These are phyloP conservation scores for Penicillium sumatraense DNA, from an alignment of 2,329 filamentous ascomycete species.

Conservation along the genomic window DNA sequence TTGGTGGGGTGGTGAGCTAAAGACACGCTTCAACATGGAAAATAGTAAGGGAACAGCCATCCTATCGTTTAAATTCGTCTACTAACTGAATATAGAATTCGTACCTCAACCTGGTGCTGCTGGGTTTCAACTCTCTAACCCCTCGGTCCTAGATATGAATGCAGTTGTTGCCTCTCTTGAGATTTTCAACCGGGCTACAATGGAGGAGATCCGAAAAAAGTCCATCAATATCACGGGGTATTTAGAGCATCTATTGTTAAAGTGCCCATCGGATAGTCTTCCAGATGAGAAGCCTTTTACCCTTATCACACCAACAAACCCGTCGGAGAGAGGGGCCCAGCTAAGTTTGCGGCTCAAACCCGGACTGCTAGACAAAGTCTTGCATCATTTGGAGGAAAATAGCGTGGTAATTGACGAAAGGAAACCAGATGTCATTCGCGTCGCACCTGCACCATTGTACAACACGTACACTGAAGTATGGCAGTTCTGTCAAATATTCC, in stretches of 20 bases:
- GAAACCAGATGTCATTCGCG: slow-evolving; percentile 81
- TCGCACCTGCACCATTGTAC: slow-evolving; percentile 84
- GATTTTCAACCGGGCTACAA: slow-evolving; percentile 73
- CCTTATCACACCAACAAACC: slow-evolving; percentile 72
- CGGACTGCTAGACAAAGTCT: slow-evolving; percentile 72
- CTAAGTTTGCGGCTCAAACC: slow-evolving; percentile 72
- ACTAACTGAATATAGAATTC: slow-evolving; percentile 56
- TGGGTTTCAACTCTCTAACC: slow-evolving; percentile 86
- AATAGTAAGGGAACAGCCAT: slow-evolving; percentile 59
- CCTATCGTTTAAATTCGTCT: too few relatives aligned
- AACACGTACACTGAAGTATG: slow-evolving; percentile 77
- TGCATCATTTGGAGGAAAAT: slow-evolving; percentile 65
- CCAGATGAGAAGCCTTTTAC: slow-evolving; percentile 52
- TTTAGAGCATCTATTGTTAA: slow-evolving; percentile 68
- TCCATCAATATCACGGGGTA: slow-evolving; percentile 76
- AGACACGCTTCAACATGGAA: slow-evolving; percentile 79
- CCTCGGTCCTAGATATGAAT: slow-evolving; percentile 76
- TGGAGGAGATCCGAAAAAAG: slow-evolving; percentile 71
- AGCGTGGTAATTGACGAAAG: slow-evolving; percentile 82
- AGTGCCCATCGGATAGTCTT: slow-evolving; percentile 34
- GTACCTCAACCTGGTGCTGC: slow-evolving; percentile 75
- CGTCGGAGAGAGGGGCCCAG: slow-evolving; percentile 74
- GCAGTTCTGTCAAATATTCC: slow-evolving; percentile 61
- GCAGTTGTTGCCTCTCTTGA: slow-evolving; percentile 74
- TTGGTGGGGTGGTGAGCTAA: slow-evolving; percentile 86